Base-by-base conservation (phyloP, 2,329 filamentous ascomycete species). In the Aaosphaeria pasadenensis region DNA sequence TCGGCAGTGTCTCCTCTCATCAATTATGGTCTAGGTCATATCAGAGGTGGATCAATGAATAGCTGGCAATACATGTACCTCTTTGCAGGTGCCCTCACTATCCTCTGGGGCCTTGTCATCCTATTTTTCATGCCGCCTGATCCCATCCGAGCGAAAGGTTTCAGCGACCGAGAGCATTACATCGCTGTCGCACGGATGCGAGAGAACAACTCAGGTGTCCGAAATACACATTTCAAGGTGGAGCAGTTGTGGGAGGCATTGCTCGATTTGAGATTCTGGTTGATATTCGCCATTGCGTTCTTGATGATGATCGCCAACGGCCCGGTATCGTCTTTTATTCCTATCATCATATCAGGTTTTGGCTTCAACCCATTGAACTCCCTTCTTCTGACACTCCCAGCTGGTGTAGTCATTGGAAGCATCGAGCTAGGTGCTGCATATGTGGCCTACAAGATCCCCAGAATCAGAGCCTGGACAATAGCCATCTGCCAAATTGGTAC, bases 181-280 rank as follows among this genome's bases (percentile, higher is more conserved):
- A 66, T 63, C 31, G 85, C 85, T 0, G 74, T 90, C 13, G 87
- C 89, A 49, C 78, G 88, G 0, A 80, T 91, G 11, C 79, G 87
- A 0, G 77, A 82, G 38, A 91, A 91, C 58, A 85, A 90, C 66
- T 88, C 87, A 44, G 88, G 88, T 0, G 84, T 87, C 6, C 84
- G 84, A 2, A 86, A 82, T 50, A 82, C 82, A 48, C 77, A 86
- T 51, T 87, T 87, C 67, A 86, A 86, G 52, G 73, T 77, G 69
- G 75, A 77, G 9, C 88, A 92, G 51, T 74, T 86, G 1, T 72
- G 77, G 13, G 80, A 84, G 55, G 76, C 79, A 0, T 58, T 84
- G 4, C 46, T 69, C 9, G 81, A 84, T 52, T 77, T 80, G 4
- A 74, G 81, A 64, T 79, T 80, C 3, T 84, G 81, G 81, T 33